These are phyloP conservation scores for Ogataea corticis DNA, from an alignment of 805 yeast species.

Conservation along the genomic window DNA sequence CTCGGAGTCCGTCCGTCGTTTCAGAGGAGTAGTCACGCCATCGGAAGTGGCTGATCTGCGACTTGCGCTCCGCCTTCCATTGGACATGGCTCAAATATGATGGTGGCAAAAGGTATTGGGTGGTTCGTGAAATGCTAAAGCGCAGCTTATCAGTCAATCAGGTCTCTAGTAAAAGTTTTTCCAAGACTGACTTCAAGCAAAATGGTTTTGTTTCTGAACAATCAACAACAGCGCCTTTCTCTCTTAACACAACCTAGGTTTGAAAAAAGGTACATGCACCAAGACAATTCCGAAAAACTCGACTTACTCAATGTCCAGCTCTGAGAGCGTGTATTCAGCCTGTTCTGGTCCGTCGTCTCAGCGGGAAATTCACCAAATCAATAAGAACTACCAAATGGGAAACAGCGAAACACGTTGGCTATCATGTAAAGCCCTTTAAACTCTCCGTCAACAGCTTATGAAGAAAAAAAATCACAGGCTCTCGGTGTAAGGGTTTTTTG, in stretches of 20 bases:
- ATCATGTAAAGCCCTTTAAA: constrained; percentile 3
- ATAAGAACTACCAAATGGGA: background rate
- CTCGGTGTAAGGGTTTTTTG: background rate
- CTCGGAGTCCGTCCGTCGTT: constrained; percentile 1
- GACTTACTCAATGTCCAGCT: background rate
- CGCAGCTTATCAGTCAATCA: no score
- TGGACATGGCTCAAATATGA: constrained; percentile 1
- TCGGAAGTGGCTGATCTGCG: constrained; percentile 2
- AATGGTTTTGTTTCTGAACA: no score
- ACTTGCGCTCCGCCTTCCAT: constrained; percentile 6
- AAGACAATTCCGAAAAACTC: constrained; percentile 1
- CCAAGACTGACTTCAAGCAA: no score
- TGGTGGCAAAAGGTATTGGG: background rate
- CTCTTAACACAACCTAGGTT: background rate
- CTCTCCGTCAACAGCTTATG: background rate
- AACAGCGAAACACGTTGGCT: background rate
- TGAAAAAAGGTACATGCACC: background rate
- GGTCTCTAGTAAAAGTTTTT: no score
- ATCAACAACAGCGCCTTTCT: no score
- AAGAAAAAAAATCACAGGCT: no score
- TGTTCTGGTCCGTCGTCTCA: background rate
- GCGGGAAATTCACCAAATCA: background rate
- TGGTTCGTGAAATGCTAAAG: no score
- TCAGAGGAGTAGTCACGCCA: background rate
- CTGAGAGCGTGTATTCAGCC: constrained; percentile 1